Evolutionary conservation across 192 early-diverging fungal genomes (phyloP), one percentile per base, ranked within the genome.

Genomic region (Endogone sp.): DNA sequence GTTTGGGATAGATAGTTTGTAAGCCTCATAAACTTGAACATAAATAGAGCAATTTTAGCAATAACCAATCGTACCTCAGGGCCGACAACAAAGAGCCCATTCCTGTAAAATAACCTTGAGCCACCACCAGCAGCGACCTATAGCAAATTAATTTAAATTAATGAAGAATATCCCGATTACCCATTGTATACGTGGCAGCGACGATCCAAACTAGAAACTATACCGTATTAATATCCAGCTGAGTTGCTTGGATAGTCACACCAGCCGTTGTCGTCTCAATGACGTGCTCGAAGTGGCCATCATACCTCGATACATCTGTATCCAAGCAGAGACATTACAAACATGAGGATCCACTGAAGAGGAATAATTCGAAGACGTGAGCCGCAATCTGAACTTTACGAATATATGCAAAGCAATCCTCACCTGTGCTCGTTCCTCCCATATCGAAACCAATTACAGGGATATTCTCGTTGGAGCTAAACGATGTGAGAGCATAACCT

Each of bases 401-500:
- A 16, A 49, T 16, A 49, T 49, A 49, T 49, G 37, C 6, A 49
- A 49, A 16, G 37, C 37, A 16, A 49, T 16, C 30, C 26, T 25
- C 64, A 78, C 76, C 76, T 3, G 91, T 92, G 63, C 89, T 91
- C 11, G 89, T 91, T 21, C 93, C 95, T 27, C 95, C 95, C 97
- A 97, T 98, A 79, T 98, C 97, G 71, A 99, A 99, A 3, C 95
- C 97, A 70, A 99, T 94, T 20, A 97, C 89, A 0, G 93, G 87
- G 3, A 72, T 66, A 1, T 76, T 71, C 16, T 79, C 65, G 55
- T 85, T 79, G 25, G 76, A 66, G 56, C 78, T 76, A 63, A 70
- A 87, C 0, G 76, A 81, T 1, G 85, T 87, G 67, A 83, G 76
- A 6, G 78, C 85, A 60, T 85, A 85, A 0, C 85, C 71, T 72